These are phyloP conservation scores for Pichia deserticola DNA, from an alignment of 805 yeast genomes.

Conservation along the genomic window DNA sequence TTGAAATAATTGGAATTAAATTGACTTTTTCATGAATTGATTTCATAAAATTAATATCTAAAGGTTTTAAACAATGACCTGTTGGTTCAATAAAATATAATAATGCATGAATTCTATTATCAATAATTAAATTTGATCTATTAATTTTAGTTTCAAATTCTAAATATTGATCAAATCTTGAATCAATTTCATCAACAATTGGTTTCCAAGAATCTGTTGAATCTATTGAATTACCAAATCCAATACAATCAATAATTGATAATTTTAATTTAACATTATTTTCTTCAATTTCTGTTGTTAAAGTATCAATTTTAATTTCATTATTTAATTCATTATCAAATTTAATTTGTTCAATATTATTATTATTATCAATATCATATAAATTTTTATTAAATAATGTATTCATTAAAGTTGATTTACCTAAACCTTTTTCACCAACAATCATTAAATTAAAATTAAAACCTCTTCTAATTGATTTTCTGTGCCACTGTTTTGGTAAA, in stretches of 20 bases:
- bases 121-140: conserved; percentile 57
- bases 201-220: conserved; percentile 82
- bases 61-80: conserved; percentile 83
- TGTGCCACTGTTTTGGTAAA: conserved; percentile 97
- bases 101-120: conserved; percentile 87
- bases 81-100: conserved; percentile 95
- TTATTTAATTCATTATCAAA: conserved; percentile 27
- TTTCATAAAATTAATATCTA: conserved; percentile 85
- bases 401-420: conserved; percentile 86
- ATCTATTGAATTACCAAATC: conserved; percentile 87
- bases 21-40: conserved; percentile 86
- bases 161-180: conserved; percentile 78
- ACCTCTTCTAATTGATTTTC: conserved; percentile 84
- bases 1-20: conserved; percentile 89
- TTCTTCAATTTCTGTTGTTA: conserved; percentile 75
- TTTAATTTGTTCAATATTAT: neutral
- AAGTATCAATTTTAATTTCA: conserved; percentile 49
- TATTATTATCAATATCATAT: conserved; percentile 31
- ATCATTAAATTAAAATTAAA: conserved; percentile 83
- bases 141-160: conserved; percentile 83
- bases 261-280: conserved; percentile 83
- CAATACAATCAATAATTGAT: conserved; percentile 84
- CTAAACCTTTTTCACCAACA: conserved; percentile 88
- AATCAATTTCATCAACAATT: conserved; percentile 80
- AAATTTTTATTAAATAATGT: conserved; percentile 74